Percentiles rank a stretch among this genome's conserved stretches.
Evolutionary conservation across 106 monocot species (phyloP).

Genomic region (Cymbidium sinense): DNA sequence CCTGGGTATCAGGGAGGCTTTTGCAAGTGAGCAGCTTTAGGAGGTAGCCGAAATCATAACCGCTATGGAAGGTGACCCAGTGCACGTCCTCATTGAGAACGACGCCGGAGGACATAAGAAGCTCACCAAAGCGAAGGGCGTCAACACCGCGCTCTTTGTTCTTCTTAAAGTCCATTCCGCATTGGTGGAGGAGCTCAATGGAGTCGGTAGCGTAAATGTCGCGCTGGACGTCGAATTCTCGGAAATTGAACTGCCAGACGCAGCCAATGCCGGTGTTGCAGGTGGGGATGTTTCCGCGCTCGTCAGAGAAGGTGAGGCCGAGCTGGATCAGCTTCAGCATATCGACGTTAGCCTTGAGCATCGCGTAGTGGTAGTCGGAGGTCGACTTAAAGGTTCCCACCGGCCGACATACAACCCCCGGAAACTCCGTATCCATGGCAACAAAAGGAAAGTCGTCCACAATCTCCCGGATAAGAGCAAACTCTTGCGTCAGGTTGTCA

Average conservation of each 20-base stretch:
- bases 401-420: conserved; percentile 43
- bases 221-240: conserved; percentile 22
- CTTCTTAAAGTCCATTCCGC: conserved; percentile 41
- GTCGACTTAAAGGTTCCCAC: conserved; percentile 29
- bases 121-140: conserved; percentile 31
- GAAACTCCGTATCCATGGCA: conserved; percentile 27
- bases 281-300: conserved; percentile 39
- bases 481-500: conserved; percentile 40
- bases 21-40: conserved; percentile 39
- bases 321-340: conserved; percentile 52
- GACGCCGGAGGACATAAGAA: conserved; percentile 52
- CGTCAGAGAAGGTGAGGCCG: conserved; percentile 49
- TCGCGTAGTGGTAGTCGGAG: conserved; percentile 38
- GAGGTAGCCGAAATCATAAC: conserved; percentile 50
- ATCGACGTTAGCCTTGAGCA: conserved; percentile 55
- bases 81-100: conserved; percentile 42
- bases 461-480: conserved; percentile 34
- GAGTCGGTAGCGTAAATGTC: conserved; percentile 44
- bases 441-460: conserved; percentile 42
- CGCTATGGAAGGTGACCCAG: conserved; percentile 52
- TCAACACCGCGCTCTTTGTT: conserved; percentile 34
- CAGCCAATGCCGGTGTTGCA: conserved; percentile 31
- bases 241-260: conserved; percentile 47
- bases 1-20: conserved; percentile 27
- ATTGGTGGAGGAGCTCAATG: conserved; percentile 38